Conservation (phyloP, 305 asterid genomes). For the Fraxinus platypoda region DNA sequence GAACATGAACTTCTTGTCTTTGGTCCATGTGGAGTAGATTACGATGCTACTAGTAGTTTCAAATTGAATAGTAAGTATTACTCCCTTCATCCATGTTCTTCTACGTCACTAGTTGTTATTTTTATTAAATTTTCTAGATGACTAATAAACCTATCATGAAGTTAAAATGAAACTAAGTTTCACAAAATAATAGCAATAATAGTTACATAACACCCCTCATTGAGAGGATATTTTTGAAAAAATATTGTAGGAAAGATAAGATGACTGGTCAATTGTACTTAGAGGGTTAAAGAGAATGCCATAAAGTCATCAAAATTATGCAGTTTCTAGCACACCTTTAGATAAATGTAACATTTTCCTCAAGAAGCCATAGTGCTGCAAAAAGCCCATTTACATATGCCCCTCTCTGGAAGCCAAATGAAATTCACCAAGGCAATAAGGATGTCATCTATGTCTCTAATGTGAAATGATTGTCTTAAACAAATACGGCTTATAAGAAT, state of each 20-base stretch:
- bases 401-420: neutral
- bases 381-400: neutral
- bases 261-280: neutral
- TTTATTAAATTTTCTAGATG: neutral
- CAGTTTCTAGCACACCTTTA: neutral
- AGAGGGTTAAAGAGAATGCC: neutral
- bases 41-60: too few species aligned
- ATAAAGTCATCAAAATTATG: neutral
- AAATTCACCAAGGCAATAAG: neutral
- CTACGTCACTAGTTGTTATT: too few species aligned
- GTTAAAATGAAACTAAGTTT: neutral
- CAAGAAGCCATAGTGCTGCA: neutral
- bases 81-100: too few species aligned
- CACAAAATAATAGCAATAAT: neutral
- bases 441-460: neutral
- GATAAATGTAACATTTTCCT: neutral
- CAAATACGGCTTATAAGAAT: too few species aligned
- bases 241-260: neutral
- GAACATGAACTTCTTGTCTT: too few species aligned
- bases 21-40: too few species aligned
- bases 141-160: neutral
- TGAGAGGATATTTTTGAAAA: neutral
- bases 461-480: neutral
- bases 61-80: too few species aligned
- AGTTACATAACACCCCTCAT: neutral